Conservation (phyloP, 2,329 filamentous ascomycete genomes). For the Colletotrichum tropicale region DNA sequence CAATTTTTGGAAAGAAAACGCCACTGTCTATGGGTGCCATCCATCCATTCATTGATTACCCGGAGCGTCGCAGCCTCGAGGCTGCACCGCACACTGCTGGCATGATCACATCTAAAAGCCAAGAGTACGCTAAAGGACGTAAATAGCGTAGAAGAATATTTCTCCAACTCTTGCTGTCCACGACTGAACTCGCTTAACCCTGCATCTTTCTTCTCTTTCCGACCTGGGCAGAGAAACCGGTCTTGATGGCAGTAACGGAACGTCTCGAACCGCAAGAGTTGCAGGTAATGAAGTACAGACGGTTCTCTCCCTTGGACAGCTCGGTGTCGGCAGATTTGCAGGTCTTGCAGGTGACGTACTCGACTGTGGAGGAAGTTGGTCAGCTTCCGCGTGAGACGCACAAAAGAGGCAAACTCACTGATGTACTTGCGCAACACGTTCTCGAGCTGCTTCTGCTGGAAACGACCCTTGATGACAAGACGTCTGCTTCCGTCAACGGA, state of each 20-base stretch:
- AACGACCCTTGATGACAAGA: slow-evolving; percentile 98
- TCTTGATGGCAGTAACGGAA: slow-evolving; percentile 98
- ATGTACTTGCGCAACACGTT: slow-evolving; percentile 96
- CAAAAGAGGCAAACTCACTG: slow-evolving; percentile 58
- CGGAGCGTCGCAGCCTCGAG: neutral
- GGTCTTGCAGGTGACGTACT: slow-evolving; percentile 99
- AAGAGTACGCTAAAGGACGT: slow-evolving; percentile 18
- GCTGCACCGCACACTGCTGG: slow-evolving; percentile 14
- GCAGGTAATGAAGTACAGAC: slow-evolving; percentile 84
- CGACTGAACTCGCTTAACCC: slow-evolving; percentile 58
- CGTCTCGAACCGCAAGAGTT: slow-evolving; percentile 81
- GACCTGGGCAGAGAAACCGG: slow-evolving; percentile 99
- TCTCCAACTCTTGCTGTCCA: slow-evolving; percentile 2
- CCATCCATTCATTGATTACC: slow-evolving; percentile 10
- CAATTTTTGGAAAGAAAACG: slow-evolving; percentile 11
- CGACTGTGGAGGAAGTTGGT: slow-evolving; percentile 58
- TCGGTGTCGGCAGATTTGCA: slow-evolving; percentile 95
- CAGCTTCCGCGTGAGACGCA: slow-evolving; percentile 25
- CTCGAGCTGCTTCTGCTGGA: slow-evolving; percentile 99
- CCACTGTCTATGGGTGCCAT: slow-evolving; percentile 17
- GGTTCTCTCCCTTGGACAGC: slow-evolving; percentile 98
- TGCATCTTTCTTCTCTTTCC: slow-evolving; percentile 97
- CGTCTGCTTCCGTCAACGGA: slow-evolving; percentile 92
- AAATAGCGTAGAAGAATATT: slow-evolving; percentile 15
- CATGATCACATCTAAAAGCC: slow-evolving; percentile 18